Evolutionary conservation across 106 monocot species (phyloP), one percentile per base, ranked within the genome.

Genomic region (Dendrobium chrysotoxum): DNA sequence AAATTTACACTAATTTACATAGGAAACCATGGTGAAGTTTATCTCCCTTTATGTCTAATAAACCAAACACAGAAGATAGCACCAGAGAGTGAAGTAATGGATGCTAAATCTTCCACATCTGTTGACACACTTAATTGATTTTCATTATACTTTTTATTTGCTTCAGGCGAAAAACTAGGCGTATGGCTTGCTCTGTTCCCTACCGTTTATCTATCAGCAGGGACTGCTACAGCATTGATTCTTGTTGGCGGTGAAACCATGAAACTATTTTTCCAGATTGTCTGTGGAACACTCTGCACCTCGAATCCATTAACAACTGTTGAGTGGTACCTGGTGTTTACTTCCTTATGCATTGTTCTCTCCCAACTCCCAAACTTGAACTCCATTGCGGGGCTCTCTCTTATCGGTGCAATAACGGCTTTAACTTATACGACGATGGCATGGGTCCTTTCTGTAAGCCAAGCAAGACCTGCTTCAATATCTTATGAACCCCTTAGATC

Each of bases 311-410:
- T 98, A 20, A 78, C 97, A 8, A 94, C 94, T 28, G 86, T 98
- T 40, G 97, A 98, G 81, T 98, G 97, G 97, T 98, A 98, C 72
- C 85, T 98, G 64, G 97, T 98, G 6, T 98, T 98, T 61, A 92
- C 92, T 40, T 89, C 89, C 23, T 77, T 98, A 45, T 91, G 92
- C 84, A 88, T 98, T 57, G 89, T 98, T 35, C 94, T 98, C 45
- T 92, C 97, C n/a, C 97, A 98, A 83, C 92, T 98, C 18, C 97
- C 97, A 76, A 98, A 98, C 87, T 87, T 98, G 78, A 94, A 98
- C 35, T 94, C 97, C 18, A 98, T 98, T 9, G 97, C 97, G 0
- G 97, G 97, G 6, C 88, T 98, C 31, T 98, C 97, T 26, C 94
- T 98, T 16, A 86, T 98, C 26, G 97, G 97, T 53, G 97, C 91